Percentiles rank a stretch among this genome's conserved stretches.
These are phyloP conservation scores for Syncephalastrum sp. DNA, from an alignment of 371 early-diverging fungal species.

Conservation along the genomic window DNA sequence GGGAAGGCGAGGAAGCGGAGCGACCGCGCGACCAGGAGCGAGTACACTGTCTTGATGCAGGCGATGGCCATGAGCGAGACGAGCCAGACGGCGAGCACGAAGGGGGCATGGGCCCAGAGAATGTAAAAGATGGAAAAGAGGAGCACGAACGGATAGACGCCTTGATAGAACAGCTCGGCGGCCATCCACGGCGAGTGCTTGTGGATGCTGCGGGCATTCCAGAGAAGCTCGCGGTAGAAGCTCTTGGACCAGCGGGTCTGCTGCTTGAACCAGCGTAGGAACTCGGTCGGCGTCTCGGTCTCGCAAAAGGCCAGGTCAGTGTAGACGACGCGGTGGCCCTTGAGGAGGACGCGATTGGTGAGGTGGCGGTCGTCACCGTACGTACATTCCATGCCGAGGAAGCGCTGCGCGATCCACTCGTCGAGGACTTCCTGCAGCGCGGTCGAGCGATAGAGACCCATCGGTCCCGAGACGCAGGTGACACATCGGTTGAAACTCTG, in stretches of 20 bases:
- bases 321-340: slow-evolving; percentile 57
- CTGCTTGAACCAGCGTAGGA: slow-evolving; percentile 66
- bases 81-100: slow-evolving; percentile 49
- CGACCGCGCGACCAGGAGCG: slow-evolving; percentile 33
- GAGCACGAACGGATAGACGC: slow-evolving; percentile 64
- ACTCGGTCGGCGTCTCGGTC: slow-evolving; percentile 59
- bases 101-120: slow-evolving; percentile 34
- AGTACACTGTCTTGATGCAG: slow-evolving; percentile 50
- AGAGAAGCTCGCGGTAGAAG: slow-evolving; percentile 63
- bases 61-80: slow-evolving; percentile 45
- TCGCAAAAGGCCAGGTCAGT: slow-evolving; percentile 64
- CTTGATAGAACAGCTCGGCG: slow-evolving; percentile 60
- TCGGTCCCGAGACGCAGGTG: slow-evolving; percentile 70
- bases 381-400: slow-evolving; percentile 62
- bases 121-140: slow-evolving; percentile 54
- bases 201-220: slow-evolving; percentile 55
- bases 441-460: slow-evolving; percentile 59
- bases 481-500: slow-evolving; percentile 64
- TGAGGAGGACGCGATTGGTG: slow-evolving; percentile 56
- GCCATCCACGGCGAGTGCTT: slow-evolving; percentile 70
- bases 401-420: slow-evolving; percentile 57
- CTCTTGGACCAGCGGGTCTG: slow-evolving; percentile 73
- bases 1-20: slow-evolving; percentile 52
- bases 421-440: slow-evolving; percentile 58
- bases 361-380: slow-evolving; percentile 71